Base-by-base conservation (phyloP, 345 rosid genomes). In the Boechera stricta region DNA sequence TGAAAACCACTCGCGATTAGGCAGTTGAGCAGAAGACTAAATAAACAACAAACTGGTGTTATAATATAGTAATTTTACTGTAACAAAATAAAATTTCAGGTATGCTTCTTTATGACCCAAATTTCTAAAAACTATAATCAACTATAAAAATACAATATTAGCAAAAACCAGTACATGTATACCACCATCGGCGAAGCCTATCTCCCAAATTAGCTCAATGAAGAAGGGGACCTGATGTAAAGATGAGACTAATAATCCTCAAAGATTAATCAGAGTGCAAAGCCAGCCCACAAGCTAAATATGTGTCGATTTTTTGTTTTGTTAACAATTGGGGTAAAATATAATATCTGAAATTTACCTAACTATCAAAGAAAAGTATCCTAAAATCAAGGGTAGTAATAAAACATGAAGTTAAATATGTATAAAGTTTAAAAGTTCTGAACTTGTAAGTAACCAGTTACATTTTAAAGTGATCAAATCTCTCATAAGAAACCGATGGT, bases 371-470 rank as follows among this genome's bases (percentile, higher is more conserved):
- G 35, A 49, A 48, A 9, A 48, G 24, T 38, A 64, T 58, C 73
- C 58, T 64, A 64, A 31, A 44, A 48, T 31, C 72, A 48, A 38
- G 42, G 15, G 77, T 64, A 71, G 52, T 38, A 9, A 42, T 53
- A 35, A 42, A 53, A 21, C 29, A n/a, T 26, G 24, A 73, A 11
- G 53, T 26, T 67, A 4, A 42, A 73, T 0, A 21, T 28, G 45
- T 15, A 48, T 36, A 41, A 47, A 33, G 47, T 18, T 71, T 56
- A 6, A 67, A 57, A 74, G 44, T 35, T 82, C 21, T 24, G 72
- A 76, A 31, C 58, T 67, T 57, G 61, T 72, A 75, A 55, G 79
- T 58, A 69, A 75, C 81, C 74, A 80, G 77, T 77, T 84, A 84
- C 84, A 84, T 68, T 64, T 33, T 59, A 77, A 64, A 82, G 38